Conservation (phyloP, 345 rosid species). For the Combretum micranthum region DNA sequence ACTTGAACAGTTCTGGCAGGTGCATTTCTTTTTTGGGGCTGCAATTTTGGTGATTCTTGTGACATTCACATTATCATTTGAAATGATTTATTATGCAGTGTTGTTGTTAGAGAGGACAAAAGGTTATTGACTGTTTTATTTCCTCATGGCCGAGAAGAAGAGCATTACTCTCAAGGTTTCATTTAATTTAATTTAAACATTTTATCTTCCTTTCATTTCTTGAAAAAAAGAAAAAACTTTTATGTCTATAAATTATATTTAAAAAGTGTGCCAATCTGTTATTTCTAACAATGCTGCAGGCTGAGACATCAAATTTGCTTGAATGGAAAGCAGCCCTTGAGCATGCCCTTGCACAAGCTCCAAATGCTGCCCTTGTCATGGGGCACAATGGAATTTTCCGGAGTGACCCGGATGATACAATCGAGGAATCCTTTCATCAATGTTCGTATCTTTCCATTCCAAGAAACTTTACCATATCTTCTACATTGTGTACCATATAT, state of each 20-base stretch:
- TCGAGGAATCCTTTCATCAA: slow-evolving; percentile 80
- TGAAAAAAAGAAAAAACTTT: no score
- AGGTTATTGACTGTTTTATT: slow-evolving; percentile 86
- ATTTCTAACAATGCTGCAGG: slow-evolving; percentile 36
- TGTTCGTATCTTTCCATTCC: slow-evolving; percentile 31
- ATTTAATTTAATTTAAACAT: background rate
- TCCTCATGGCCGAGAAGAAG: slow-evolving; percentile 99
- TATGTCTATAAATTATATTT: background rate
- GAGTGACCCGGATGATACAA: slow-evolving; percentile 58
- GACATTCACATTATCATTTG: slow-evolving; percentile 8
- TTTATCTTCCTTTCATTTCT: slow-evolving; percentile 1
- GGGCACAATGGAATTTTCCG: slow-evolving; percentile 89
- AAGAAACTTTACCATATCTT: no score
- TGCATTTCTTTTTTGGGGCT: slow-evolving; percentile 18
- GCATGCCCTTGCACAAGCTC: slow-evolving; percentile 88
- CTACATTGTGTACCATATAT: no score
- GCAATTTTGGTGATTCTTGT: slow-evolving; percentile 7
- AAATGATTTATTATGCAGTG: slow-evolving; percentile 42
- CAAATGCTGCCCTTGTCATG: slow-evolving; percentile 95
- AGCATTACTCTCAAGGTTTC: slow-evolving; percentile 94
- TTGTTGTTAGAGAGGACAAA: slow-evolving; percentile 96
- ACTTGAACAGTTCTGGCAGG: slow-evolving; percentile 97
- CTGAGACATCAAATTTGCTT: slow-evolving; percentile 83
- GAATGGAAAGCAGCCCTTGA: slow-evolving; percentile 98
- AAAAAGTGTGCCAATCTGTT: background rate